Percentiles rank a stretch among this genome's conserved stretches.
phyloP scores from a whole-genome alignment of 371 early-diverging fungal genomes.

The Rhizopus arrhizus region DNA sequence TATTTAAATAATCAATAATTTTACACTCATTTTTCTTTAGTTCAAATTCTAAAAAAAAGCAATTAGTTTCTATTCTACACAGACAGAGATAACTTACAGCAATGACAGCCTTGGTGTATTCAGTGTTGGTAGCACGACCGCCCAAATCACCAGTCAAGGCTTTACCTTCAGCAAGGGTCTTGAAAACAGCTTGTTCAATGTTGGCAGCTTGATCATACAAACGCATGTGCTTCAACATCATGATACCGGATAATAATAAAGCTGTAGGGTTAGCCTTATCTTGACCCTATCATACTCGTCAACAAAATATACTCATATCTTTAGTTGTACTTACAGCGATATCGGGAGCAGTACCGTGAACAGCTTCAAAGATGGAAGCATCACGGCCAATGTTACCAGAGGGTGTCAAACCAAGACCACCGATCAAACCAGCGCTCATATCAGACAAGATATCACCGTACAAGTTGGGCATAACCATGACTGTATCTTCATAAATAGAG shows the following conservation, averaged over 20 bases:
- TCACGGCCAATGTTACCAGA: constrained; percentile 97
- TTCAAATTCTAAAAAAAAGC: constrained; percentile 17
- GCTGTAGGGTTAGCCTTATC: constrained; percentile 94
- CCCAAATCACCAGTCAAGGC: constrained; percentile 92
- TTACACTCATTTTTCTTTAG: constrained; percentile 7
- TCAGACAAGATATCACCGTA: constrained; percentile 98
- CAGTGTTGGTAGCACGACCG: constrained; percentile 88
- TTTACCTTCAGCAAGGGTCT: constrained; percentile 93
- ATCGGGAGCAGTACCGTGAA: constrained; percentile 98
- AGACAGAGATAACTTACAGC: constrained; percentile 21
- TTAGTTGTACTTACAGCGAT: constrained; percentile 74
- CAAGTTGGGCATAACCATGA: constrained; percentile 99
- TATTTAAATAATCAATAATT: constrained; percentile 3
- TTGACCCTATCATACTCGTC: constrained; percentile 34
- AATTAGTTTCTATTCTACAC: constrained; percentile 20
- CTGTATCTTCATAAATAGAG: constrained; percentile 84
- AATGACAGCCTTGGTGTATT: constrained; percentile 92
- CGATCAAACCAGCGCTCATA: constrained; percentile 97
- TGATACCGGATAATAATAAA: constrained; percentile 87
- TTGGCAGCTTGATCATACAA: constrained; percentile 74
- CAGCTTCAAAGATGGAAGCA: constrained; percentile 96
- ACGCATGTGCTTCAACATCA: constrained; percentile 98
- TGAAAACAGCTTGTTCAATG: constrained; percentile 90
- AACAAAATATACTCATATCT: background rate
- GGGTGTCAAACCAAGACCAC: constrained; percentile 97